phyloP scores from a whole-genome alignment of 768 basidiomycete genomes.

The Pleurotus tuber-regium region DNA sequence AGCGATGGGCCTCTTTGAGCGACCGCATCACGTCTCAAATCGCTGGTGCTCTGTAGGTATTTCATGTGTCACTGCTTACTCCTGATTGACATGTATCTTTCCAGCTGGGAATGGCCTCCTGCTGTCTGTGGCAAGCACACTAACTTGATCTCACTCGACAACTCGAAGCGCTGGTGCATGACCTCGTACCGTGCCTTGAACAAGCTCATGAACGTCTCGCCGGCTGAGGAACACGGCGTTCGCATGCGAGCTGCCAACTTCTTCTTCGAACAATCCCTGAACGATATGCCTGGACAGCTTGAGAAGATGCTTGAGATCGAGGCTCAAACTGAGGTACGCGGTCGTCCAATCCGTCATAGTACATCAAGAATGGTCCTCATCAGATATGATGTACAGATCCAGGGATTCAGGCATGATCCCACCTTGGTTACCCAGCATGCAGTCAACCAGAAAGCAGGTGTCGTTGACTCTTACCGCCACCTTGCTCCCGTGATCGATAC shows the following conservation, averaged over 20 bases:
- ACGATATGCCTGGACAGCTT: conserved; percentile 24
- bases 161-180: conserved; percentile 35
- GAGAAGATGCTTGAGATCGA: conserved; percentile 29
- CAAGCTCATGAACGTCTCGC: conserved; percentile 18
- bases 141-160: conserved; percentile 28
- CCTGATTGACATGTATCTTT: neutral
- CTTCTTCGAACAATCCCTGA: conserved; percentile 28
- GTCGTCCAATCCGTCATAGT: neutral
- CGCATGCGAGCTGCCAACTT: conserved; percentile 32
- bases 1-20: conserved; percentile 19
- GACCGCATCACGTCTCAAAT: conserved; percentile 24
- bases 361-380: too few relatives aligned
- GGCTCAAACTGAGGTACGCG: conserved; percentile 2
- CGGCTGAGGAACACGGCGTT: conserved; percentile 26
- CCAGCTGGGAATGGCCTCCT: conserved; percentile 36
- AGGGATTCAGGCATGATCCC: conserved; percentile 21
- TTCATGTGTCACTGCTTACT: neutral
- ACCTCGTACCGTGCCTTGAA: conserved; percentile 31
- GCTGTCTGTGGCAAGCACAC: conserved; percentile 38
- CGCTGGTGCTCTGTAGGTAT: conserved; percentile 25
- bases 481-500: conserved; percentile 34
- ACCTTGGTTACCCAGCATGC: conserved; percentile 22
- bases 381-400: conserved; percentile 14
- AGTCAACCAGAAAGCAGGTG: conserved; percentile 27
- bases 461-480: conserved; percentile 33